Evolutionary conservation across 208 protist genomes (phyloP), one percentile per base, ranked within the genome.

Genomic region (Trypanosoma boissoni): DNA sequence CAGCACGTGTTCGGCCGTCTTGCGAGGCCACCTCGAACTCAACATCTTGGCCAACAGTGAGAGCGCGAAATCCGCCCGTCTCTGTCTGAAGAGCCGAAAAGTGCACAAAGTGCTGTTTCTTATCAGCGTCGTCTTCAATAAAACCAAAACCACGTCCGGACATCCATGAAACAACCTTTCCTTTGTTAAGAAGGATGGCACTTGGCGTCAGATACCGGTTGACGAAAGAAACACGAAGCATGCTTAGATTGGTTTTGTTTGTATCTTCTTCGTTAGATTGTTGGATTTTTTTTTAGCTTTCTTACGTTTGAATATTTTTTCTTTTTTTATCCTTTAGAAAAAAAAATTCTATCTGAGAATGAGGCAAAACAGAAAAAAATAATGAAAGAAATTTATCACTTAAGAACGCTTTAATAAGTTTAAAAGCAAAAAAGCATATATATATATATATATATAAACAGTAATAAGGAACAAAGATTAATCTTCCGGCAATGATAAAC

Each of bases 31-130:
- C 86, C 80, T 96, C 88, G 45, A 94, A 94, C 73, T 96, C 91
- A 4, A 96, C 88, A 58, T 91, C 83, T 78, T 96, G 88, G 44
- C 84, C 91, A 8, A 92, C 74, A 0, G 77, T 75, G 20, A 95
- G 84, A 20, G 86, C 64, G 66, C 86, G 83, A 64, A 88, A 94
- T 57, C 88, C 84, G 50, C 83, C 86, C 5, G 84, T 74, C 68
- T 96, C 91, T n/a, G 82, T 91, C 78, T 94, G 86, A 18, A 95
- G 73, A 21, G 84, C 86, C 26, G 86, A 91, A 67, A 94, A 95
- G 75, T 94, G 91, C 42, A 96, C 91, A 71, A 96, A 96, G 77
- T 94, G 84, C 68, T 95, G 86, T 70, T 88, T 86, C 78, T 96
- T 93, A 69, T 94, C 83, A 14, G 72, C 73, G 51, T 88, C 77